These are phyloP conservation scores for Coccomyxa sp. DNA, from an alignment of 139 green algal genomes.

Conservation along the genomic window DNA sequence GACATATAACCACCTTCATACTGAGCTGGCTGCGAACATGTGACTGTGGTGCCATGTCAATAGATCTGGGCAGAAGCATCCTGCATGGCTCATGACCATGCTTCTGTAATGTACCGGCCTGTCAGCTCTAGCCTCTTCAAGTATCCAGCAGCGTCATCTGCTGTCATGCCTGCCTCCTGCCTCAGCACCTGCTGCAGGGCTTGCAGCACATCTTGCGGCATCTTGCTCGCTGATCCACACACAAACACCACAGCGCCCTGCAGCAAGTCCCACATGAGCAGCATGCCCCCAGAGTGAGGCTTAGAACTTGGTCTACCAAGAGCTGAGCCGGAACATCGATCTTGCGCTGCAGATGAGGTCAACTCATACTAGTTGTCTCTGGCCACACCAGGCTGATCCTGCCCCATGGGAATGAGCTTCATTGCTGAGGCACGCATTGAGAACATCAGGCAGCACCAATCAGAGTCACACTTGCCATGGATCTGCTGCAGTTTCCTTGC, in stretches of 20 bases:
- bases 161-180: slow-evolving; percentile 42
- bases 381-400: not conserved
- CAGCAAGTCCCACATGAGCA: not conserved
- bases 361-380: not conserved
- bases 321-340: no score
- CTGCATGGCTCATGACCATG: slow-evolving; percentile 80
- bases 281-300: not conserved
- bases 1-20: no score
- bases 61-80: no score
- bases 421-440: not conserved
- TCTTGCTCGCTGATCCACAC: slow-evolving; percentile 69
- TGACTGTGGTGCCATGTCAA: no score
- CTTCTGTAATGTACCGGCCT: slow-evolving; percentile 79
- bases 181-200: slow-evolving; percentile 64
- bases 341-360: not conserved
- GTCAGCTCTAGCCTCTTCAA: slow-evolving; percentile 59
- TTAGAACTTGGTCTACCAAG: no score
- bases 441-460: not conserved
- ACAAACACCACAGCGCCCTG: slow-evolving; percentile 67
- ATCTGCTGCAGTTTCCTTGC: not conserved
- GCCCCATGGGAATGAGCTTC: no score
- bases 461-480: not conserved
- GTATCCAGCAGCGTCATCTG: slow-evolving; percentile 43
- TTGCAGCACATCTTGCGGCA: slow-evolving; percentile 63
- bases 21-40: no score